Percentiles rank a stretch among this genome's conserved stretches.
Evolutionary conservation across 768 basidiomycete species (phyloP).

Genomic region (Macrolepiota fuliginosa): DNA sequence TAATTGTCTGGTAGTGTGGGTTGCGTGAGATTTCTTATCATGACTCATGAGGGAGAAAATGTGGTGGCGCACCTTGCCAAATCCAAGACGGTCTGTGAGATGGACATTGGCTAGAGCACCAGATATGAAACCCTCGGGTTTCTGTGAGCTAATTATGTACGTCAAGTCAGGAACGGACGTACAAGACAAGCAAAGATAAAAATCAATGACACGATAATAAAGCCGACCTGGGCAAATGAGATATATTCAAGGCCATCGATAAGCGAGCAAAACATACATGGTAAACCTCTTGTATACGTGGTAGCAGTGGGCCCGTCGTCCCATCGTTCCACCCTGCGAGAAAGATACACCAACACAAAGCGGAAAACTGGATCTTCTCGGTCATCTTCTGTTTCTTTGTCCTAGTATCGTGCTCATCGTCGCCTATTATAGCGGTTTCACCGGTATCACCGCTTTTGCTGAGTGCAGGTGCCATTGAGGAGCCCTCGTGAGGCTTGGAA

Average conservation of each 20-base stretch:
- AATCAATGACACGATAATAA: slow-evolving; percentile 56
- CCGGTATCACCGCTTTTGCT: neutral
- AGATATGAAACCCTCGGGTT: slow-evolving; percentile 34
- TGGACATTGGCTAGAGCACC: slow-evolving; percentile 39
- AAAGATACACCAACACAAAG: slow-evolving; percentile 56
- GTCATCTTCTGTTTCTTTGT: slow-evolving; percentile 21
- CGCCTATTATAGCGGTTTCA: neutral
- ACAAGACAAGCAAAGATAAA: slow-evolving; percentile 47
- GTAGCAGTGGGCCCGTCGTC: slow-evolving; percentile 70
- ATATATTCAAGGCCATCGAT: neutral
- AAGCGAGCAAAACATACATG: slow-evolving; percentile 28
- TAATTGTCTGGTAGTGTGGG: slow-evolving; percentile 3
- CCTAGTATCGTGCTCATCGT: neutral
- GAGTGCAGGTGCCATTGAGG: neutral
- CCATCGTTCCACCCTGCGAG: slow-evolving; percentile 80
- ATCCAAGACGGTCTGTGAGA: slow-evolving; percentile 34
- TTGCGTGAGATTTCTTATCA: neutral
- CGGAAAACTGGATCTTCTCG: slow-evolving; percentile 44
- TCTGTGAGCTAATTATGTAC: neutral
- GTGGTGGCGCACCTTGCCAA: slow-evolving; percentile 36
- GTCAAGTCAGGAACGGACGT: slow-evolving; percentile 12
- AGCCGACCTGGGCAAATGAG: slow-evolving; percentile 36
- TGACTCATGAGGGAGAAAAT: neutral
- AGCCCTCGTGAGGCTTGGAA: neutral
- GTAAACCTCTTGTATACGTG: slow-evolving; percentile 61